Conservation (phyloP, 1,284 basidiomycete species). For the Sphagnurus paluster region DNA sequence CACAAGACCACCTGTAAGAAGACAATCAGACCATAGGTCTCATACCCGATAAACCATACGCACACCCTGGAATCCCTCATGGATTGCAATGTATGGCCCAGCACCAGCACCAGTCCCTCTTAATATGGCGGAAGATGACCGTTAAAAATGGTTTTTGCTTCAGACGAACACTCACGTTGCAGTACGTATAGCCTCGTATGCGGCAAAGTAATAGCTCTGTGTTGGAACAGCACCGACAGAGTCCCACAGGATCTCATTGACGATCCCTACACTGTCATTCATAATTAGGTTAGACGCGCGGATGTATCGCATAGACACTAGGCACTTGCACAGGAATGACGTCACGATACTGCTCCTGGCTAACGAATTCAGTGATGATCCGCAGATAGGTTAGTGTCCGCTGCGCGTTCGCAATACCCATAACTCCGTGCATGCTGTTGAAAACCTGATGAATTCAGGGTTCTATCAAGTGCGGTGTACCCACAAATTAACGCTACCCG, state of each 20-base stretch:
- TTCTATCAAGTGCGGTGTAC: slow-evolving; percentile 20
- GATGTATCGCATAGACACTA: slow-evolving; percentile 7
- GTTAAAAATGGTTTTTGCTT: not conserved
- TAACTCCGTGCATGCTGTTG: slow-evolving; percentile 42
- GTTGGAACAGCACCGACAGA: slow-evolving; percentile 50
- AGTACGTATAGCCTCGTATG: slow-evolving; percentile 67
- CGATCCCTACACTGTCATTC: slow-evolving; percentile 45
- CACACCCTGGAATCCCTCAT: slow-evolving; percentile 76
- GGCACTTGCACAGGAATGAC: slow-evolving; percentile 64
- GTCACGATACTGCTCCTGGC: slow-evolving; percentile 72
- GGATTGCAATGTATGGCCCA: slow-evolving; percentile 73
- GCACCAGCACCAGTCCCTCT: slow-evolving; percentile 67
- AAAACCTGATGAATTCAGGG: slow-evolving; percentile 4
- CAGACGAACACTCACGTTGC: slow-evolving; percentile 41
- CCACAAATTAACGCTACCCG: slow-evolving; percentile 44
- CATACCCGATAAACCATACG: slow-evolving; percentile 10
- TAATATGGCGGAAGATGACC: slow-evolving; percentile 5
- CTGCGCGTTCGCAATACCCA: slow-evolving; percentile 72
- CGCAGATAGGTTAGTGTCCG: slow-evolving; percentile 78
- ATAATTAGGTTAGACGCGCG: not conserved
- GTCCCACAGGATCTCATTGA: slow-evolving; percentile 61
- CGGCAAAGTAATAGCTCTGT: slow-evolving; percentile 59
- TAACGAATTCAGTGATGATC: slow-evolving; percentile 76
- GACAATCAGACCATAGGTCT: slow-evolving; percentile 2
- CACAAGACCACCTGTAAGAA: slow-evolving; percentile 36